Evolutionary conservation across 768 basidiomycete genomes (phyloP).

Genomic region (Albatrellus ellisii): DNA sequence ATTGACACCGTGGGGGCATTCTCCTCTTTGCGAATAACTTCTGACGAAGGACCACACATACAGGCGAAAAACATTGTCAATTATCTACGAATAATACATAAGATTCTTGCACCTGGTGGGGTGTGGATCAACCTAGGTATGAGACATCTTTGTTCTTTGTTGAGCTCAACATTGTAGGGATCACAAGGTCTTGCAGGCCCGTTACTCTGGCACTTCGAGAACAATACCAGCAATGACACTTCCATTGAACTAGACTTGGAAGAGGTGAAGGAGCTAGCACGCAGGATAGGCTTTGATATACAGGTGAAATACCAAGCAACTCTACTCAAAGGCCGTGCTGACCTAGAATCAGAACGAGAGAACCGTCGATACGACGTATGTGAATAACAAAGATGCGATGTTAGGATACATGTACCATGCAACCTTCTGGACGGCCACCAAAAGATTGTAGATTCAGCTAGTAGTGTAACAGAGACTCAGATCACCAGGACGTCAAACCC

Average conservation of each 20-base stretch:
- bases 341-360: conserved; percentile 79
- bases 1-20: conserved; percentile 76
- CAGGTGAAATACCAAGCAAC: conserved; percentile 49
- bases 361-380: conserved; percentile 75
- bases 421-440: conserved; percentile 72
- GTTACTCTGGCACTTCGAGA: conserved; percentile 95
- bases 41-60: not conserved
- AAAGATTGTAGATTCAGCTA: conserved; percentile 19
- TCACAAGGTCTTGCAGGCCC: conserved; percentile 40
- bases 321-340: no score
- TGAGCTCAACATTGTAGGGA: not conserved
- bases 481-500: no score
- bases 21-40: not conserved
- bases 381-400: conserved; percentile 70
- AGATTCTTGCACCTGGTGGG: conserved; percentile 72
- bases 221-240: conserved; percentile 65
- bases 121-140: conserved; percentile 85
- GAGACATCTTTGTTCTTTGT: conserved; percentile 4
- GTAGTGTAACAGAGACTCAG: no score
- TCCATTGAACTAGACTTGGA: conserved; percentile 86
- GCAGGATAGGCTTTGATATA: conserved; percentile 69
- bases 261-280: conserved; percentile 69
- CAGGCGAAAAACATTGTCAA: conserved; percentile 88
- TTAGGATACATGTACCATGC: conserved; percentile 76
- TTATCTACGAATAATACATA: conserved; percentile 79